A percentile compares a stretch with the other conserved stretches of the same genome.
Conservation (phyloP, 352 stramenopile species). For the Phytophthora pseudosyringae region DNA sequence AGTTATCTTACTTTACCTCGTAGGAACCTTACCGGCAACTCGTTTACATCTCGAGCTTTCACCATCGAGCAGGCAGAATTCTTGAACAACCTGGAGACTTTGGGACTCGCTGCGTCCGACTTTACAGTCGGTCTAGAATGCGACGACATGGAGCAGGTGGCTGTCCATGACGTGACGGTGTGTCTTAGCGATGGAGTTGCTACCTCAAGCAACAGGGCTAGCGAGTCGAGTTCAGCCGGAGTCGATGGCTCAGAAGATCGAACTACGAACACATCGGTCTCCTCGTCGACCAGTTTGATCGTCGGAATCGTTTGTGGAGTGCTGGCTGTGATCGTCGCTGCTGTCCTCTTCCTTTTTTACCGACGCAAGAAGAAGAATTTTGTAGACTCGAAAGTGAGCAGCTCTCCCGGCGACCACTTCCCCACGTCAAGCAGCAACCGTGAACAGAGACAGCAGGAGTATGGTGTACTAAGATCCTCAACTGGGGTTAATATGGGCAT, state of each 20-base stretch:
- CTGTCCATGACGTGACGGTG: slow-evolving; percentile 33
- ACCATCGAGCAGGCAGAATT: slow-evolving; percentile 41
- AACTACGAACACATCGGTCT: not conserved
- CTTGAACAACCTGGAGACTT: slow-evolving; percentile 36
- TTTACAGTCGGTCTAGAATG: slow-evolving; percentile 33
- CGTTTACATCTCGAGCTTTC: slow-evolving; percentile 40
- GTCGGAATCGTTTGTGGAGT: slow-evolving; percentile 28
- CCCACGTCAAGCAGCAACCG: slow-evolving; percentile 7
- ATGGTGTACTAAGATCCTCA: slow-evolving; percentile 15
- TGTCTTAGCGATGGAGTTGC: slow-evolving; percentile 27
- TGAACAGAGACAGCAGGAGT: slow-evolving; percentile 12
- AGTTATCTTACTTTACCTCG: not conserved
- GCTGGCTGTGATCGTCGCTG: slow-evolving; percentile 16
- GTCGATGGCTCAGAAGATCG: slow-evolving; percentile 10
- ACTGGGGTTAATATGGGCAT: slow-evolving; percentile 31
- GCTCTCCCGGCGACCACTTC: slow-evolving; percentile 19
- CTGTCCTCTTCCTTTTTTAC: slow-evolving; percentile 22
- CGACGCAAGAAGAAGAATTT: slow-evolving; percentile 18
- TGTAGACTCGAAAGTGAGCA: slow-evolving; percentile 23
- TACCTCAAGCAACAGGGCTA: slow-evolving; percentile 20
- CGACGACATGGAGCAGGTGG: slow-evolving; percentile 36
- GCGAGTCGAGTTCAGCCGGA: slow-evolving; percentile 12
- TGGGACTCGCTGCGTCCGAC: slow-evolving; percentile 36
- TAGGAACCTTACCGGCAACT: slow-evolving; percentile 46
- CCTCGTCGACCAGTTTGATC: slow-evolving; percentile 26